Percentiles rank a stretch among this genome's conserved stretches.
Conservation (phyloP, 2,329 filamentous ascomycete genomes). For the Fusarium humuli region DNA sequence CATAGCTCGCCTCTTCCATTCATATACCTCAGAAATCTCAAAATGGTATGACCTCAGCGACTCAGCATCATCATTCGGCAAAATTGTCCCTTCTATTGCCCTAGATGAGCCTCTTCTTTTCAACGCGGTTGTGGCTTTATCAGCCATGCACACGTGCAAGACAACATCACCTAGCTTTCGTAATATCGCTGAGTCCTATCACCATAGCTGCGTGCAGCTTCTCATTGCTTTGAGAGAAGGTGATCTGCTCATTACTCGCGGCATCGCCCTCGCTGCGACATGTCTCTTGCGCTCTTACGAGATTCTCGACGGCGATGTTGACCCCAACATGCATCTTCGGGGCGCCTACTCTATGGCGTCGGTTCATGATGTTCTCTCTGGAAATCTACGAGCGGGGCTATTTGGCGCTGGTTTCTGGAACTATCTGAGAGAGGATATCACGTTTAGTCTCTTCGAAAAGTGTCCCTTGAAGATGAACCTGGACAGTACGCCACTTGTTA, state of each 20-base stretch:
- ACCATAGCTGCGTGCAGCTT: slow-evolving; percentile 54
- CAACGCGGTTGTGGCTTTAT: slow-evolving; percentile 58
- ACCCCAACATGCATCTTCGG: slow-evolving; percentile 59
- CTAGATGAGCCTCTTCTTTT: slow-evolving; percentile 57
- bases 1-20: slow-evolving; percentile 53
- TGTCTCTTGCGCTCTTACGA: slow-evolving; percentile 63
- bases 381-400: slow-evolving; percentile 45
- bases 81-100: slow-evolving; percentile 51
- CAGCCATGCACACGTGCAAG: slow-evolving; percentile 56
- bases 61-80: slow-evolving; percentile 50
- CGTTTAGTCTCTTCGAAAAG: slow-evolving; percentile 60
- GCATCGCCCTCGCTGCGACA: slow-evolving; percentile 58
- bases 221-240: slow-evolving; percentile 53
- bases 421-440: slow-evolving; percentile 65
- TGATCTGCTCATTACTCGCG: slow-evolving; percentile 49
- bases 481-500: slow-evolving; percentile 30
- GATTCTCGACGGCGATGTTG: slow-evolving; percentile 57
- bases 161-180: slow-evolving; percentile 46
- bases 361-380: slow-evolving; percentile 40
- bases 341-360: slow-evolving; percentile 60
- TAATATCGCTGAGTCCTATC: slow-evolving; percentile 54
- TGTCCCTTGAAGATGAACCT: slow-evolving; percentile 57
- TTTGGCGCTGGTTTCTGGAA: slow-evolving; percentile 62
- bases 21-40: slow-evolving; percentile 55
- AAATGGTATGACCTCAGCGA: slow-evolving; percentile 63